Evolutionary conservation across 2,329 filamentous ascomycete species (phyloP).

Genomic region (Coniosporium tulheliwenetii): DNA sequence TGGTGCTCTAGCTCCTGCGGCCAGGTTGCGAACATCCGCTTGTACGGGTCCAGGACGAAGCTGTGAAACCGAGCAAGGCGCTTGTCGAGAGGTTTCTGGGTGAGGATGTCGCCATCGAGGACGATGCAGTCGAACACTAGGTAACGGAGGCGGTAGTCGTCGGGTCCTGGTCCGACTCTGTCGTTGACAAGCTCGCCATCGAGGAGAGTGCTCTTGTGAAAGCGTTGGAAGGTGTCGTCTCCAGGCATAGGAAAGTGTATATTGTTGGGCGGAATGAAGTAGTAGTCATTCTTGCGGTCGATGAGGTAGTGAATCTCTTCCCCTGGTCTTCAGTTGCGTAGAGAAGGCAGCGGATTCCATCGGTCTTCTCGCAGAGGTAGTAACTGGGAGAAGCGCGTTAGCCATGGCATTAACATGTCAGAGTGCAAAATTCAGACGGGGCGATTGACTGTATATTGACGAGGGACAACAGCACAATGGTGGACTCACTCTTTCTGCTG

Average conservation of each 20-base stretch:
- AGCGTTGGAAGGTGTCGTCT: slow-evolving; percentile 39
- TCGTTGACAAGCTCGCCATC: slow-evolving; percentile 93
- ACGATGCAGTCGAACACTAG: slow-evolving; percentile 89
- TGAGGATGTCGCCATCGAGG: slow-evolving; percentile 60
- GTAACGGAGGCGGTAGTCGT: slow-evolving; percentile 50
- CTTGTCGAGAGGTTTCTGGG: slow-evolving; percentile 72
- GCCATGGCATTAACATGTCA: slow-evolving; percentile 1
- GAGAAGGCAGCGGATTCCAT: slow-evolving; percentile 88
- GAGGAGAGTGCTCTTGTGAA: slow-evolving; percentile 67
- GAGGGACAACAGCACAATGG: background rate
- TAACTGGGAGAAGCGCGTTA: slow-evolving; percentile 38
- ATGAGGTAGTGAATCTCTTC: slow-evolving; percentile 76
- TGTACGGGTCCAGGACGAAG: slow-evolving; percentile 57
- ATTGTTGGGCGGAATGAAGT: slow-evolving; percentile 52
- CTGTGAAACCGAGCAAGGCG: slow-evolving; percentile 75
- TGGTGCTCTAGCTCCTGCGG: slow-evolving; percentile 55
- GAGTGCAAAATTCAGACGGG: background rate
- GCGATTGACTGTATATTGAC: too few relatives aligned
- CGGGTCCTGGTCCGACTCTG: slow-evolving; percentile 47
- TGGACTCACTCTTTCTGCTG: slow-evolving; percentile 52
- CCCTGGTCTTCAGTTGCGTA: slow-evolving; percentile 55
- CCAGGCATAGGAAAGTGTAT: slow-evolving; percentile 68
- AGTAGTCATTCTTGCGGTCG: slow-evolving; percentile 96
- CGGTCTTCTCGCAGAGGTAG: slow-evolving; percentile 96
- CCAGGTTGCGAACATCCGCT: slow-evolving; percentile 44